Evolutionary conservation across 345 rosid species (phyloP), one percentile per base, ranked within the genome.

Genomic region (Sisymbrium altissimum): DNA sequence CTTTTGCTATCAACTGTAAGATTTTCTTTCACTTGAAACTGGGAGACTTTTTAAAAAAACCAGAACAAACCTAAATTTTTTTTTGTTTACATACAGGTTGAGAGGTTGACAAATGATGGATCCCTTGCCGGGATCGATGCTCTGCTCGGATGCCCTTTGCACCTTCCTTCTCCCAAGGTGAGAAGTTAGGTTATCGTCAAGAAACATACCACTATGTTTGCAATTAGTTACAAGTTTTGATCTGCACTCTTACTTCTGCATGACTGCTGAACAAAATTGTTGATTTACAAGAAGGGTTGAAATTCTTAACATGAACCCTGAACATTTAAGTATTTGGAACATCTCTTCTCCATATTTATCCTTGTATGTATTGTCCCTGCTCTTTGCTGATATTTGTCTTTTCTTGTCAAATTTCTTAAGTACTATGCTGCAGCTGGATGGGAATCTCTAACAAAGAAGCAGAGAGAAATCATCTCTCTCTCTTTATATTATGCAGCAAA

Each of bases 91-190:
- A 63, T 62, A 67, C 79, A 92, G 97, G 82, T 89, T 71, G 97
- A 92, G 81, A 84, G 83, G 73, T 72, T 83, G 82, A 81, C 92
- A 41, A 87, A 86, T 83, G 86, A 81, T 74, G 96, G 92, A 75
- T 92, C 96, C 73, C 93, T 92, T 73, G 86, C 87, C 5, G 93
- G 96, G 76, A 85, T 89, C 54, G 93, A 92, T 83, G 97, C 97
- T 63, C 78, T 92, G 59, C 92, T 92, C 45, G 97, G 97, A 52
- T 87, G 97, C 78, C 96, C 96, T 72, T 80, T 92, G 74, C 86
- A 88, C 64, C 90, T 92, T 78, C 97, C 96, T 68, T 88, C 89
- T 50, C 74, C 88, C 30, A 84, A 88, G 89, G 96, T 86, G 62
- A 80, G 75, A 54, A 25, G 15, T 66, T 44, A 23, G 3, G 13